Base-by-base conservation (phyloP, 2,329 filamentous ascomycete species). In the Xylariales sp. region DNA sequence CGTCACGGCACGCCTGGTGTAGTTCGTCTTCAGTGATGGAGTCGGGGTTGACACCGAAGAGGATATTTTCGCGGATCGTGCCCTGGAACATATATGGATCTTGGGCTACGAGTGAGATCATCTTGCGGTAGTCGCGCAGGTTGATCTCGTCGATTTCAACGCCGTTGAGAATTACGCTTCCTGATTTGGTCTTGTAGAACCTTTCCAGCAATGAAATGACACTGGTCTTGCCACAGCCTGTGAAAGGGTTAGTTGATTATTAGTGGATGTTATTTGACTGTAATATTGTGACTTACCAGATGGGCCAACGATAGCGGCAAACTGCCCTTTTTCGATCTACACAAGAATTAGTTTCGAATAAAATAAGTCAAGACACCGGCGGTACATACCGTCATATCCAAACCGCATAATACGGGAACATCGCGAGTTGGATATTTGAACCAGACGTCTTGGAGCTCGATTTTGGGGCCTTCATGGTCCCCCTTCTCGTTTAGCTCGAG, bases 21-120 rank as follows among this genome's bases (percentile, higher is more conserved):
- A 81, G 57, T 24, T 67, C 57, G 29, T 69, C 70, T 2, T 78
- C 72, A 0, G 67, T 64, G 1, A 81, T 63, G 1, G 69, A 61
- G 1, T 69, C 63, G 1, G 76, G 69, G 24, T 73, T 54, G 15
- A 88, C 74, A 11, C 82, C 83, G 0, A 86, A 67, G 2, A 82
- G 59, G 36, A 87, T 76, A 48, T 88, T 88, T 44, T 89, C 83
- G 14, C 76, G 71, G 40, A 55, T 49, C 6, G 49, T 61, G 44
- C 78, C 80, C 54, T 81, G 76, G 49, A 86, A 88, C 0, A 90
- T 66, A 0, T 78, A 80, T 7, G 85, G 74, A 53, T 90, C 85
- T 56, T 90, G 85, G 2, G 83, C 78, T 0, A 90, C 85, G 0
- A 90, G 71, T 1, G 82, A 82, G 14, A 88, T 69, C 14, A 74